Evolutionary conservation across 2,329 filamentous ascomycete species (phyloP).

Genomic region (Zopfia rhizophila): DNA sequence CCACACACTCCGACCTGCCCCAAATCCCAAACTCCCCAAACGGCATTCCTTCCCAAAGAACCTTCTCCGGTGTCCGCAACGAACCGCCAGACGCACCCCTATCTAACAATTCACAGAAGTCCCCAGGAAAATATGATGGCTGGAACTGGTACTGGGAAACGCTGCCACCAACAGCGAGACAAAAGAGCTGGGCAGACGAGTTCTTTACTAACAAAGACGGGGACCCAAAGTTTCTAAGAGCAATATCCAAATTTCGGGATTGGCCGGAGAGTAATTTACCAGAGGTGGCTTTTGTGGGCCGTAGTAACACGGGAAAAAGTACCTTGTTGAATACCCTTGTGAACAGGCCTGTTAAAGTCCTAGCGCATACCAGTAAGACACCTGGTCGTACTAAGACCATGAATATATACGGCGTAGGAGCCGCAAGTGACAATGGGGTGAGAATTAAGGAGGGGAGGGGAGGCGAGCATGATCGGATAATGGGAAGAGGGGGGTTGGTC

Average conservation of each 20-base stretch:
- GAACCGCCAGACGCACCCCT: too few species aligned
- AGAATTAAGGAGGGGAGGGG: slow-evolving; percentile 38
- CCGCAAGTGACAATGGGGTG: slow-evolving; percentile 1
- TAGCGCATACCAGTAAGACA: slow-evolving; percentile 59
- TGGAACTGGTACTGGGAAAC: slow-evolving; percentile 51
- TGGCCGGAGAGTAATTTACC: too few species aligned
- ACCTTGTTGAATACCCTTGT: slow-evolving; percentile 68
- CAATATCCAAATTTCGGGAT: too few species aligned
- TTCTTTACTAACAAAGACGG: slow-evolving; percentile 59
- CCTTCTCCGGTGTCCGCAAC: too few species aligned
- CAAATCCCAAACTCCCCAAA: too few species aligned
- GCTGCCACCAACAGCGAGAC: slow-evolving; percentile 32
- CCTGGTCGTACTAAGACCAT: slow-evolving; percentile 69
- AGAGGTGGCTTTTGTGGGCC: slow-evolving; percentile 71
- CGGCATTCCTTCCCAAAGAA: too few species aligned
- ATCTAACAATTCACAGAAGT: too few species aligned
- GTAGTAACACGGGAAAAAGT: slow-evolving; percentile 75
- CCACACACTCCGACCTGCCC: too few species aligned
- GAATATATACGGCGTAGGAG: slow-evolving; percentile 68
- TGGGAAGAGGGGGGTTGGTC: slow-evolving; percentile 56
- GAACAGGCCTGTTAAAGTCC: too few species aligned
- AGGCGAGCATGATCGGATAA: slow-evolving; percentile 34
- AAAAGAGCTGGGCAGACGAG: slow-evolving; percentile 53
- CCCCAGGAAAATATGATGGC: too few species aligned
- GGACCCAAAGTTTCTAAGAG: too few species aligned